Evolutionary conservation across 306 rosid species (phyloP).

Genomic region (Hippophae tibetana): DNA sequence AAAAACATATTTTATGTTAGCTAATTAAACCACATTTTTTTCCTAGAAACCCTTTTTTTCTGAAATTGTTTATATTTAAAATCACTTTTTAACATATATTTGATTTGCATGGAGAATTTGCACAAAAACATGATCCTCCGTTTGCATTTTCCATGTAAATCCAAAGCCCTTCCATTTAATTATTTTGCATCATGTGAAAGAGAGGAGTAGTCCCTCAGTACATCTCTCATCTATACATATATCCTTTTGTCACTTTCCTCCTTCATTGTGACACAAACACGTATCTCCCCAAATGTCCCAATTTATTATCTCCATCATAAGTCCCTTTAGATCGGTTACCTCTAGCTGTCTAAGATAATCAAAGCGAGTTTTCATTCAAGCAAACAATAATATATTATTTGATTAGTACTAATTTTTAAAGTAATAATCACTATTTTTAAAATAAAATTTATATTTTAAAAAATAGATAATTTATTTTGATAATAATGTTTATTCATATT

Average conservation of each 20-base stretch:
- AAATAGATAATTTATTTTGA: neutral
- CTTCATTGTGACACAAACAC: conserved; percentile 10
- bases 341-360: conserved; percentile 6
- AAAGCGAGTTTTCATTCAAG: conserved; percentile 17
- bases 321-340: conserved; percentile 8
- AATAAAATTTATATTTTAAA: neutral
- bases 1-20: no score
- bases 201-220: conserved; percentile 1
- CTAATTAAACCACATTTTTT: no score
- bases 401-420: no score
- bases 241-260: conserved; percentile 13
- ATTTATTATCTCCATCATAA: neutral
- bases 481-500: no score
- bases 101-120: conserved; percentile 18
- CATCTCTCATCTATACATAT: conserved; percentile 8
- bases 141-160: conserved; percentile 28
- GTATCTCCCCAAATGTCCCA: neutral
- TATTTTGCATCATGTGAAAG: conserved; percentile 23
- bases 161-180: conserved; percentile 12
- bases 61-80: no score
- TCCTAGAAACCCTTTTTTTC: no score
- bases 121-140: conserved; percentile 15
- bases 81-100: no score
- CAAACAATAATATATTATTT: neutral
- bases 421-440: no score